phyloP scores from a whole-genome alignment of 495 filamentous ascomycete species.

The Mycothermus thermophilus region DNA sequence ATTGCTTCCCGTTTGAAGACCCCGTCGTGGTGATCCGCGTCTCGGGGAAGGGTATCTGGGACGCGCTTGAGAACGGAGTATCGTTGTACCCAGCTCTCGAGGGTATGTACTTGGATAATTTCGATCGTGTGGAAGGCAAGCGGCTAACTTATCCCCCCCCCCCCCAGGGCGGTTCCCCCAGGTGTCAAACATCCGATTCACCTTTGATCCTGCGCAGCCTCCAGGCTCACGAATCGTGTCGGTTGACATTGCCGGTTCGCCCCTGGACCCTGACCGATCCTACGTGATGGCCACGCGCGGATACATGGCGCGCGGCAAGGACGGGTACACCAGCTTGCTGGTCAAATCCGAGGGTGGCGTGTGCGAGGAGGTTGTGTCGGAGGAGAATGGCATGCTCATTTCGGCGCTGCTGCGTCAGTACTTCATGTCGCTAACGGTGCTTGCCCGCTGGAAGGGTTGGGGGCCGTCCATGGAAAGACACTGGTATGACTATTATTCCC shows the following conservation, averaged over 20 bases:
- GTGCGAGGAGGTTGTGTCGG: slow-evolving; percentile 62
- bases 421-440: slow-evolving; percentile 67
- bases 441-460: slow-evolving; percentile 63
- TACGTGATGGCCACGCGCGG: slow-evolving; percentile 66
- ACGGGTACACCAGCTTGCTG: slow-evolving; percentile 65
- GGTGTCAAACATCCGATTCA: slow-evolving; percentile 65
- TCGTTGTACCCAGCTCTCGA: slow-evolving; percentile 70
- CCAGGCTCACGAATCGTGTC: slow-evolving; percentile 47
- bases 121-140: no score
- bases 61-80: slow-evolving; percentile 72
- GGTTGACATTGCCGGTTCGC: slow-evolving; percentile 42
- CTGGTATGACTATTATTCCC: slow-evolving; percentile 31
- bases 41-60: slow-evolving; percentile 49
- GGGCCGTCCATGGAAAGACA: slow-evolving; percentile 39
- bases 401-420: slow-evolving; percentile 77
- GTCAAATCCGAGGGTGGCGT: slow-evolving; percentile 54
- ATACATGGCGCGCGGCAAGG: slow-evolving; percentile 75
- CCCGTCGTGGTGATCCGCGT: slow-evolving; percentile 66
- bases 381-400: slow-evolving; percentile 77
- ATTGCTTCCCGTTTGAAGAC: slow-evolving; percentile 87
- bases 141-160: no score
- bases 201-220: slow-evolving; percentile 47
- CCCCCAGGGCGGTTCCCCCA: slow-evolving; percentile 52
- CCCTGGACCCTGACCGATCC: slow-evolving; percentile 42
- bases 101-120: slow-evolving; percentile 27